Base-by-base conservation (phyloP, 2,329 filamentous ascomycete species). In the Clonostachys rosea region DNA sequence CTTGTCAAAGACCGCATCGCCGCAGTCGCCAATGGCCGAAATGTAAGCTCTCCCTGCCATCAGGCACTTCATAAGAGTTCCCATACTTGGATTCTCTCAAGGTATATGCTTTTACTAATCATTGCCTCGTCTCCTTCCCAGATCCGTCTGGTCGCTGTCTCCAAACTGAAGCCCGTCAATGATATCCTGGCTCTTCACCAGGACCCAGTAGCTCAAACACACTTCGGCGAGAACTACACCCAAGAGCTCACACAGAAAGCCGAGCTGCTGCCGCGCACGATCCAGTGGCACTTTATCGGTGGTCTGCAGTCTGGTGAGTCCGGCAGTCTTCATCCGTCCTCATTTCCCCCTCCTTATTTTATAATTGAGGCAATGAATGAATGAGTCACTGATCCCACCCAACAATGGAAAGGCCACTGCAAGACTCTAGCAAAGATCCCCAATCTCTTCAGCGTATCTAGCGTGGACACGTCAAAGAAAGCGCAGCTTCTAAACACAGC, bases 201-300 rank as follows among this genome's bases (percentile, higher is more conserved):
- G 57, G 67, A 74, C 0, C 73, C 77, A 1, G 65, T 71, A 33
- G 66, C 70, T 2, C 88, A 91, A 47, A 56, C 75, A 16, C 89
- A 99, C 69, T 97, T 97, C 65, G 94, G 94, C 58, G 94, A 99
- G 70, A 99, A 99, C 74, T 99, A 99, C 71, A 78, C 87, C 5
- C 88, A 92, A 68, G 94, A 99, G 67, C 79, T 99, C 46, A 76
- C 79, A 49, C 87, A 95, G 64, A 99, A 99, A 68, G 86, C 90
- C 2, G 78, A 79, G 35, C 64, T 96, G 17, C 79, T 99, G 11
- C 92, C 94, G 0, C 70, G 71, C 41, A 78, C 76, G 34, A 87
- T 99, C 54, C 78, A 79, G 58, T 99, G 94, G 94, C 94, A 99
- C 68, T 96, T 97, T 67, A 99, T 97, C 63, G 94, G 94, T 37